Evolutionary conservation across 176 grass and related monocot genomes (phyloP).

Genomic region (Hordeum marinum): DNA sequence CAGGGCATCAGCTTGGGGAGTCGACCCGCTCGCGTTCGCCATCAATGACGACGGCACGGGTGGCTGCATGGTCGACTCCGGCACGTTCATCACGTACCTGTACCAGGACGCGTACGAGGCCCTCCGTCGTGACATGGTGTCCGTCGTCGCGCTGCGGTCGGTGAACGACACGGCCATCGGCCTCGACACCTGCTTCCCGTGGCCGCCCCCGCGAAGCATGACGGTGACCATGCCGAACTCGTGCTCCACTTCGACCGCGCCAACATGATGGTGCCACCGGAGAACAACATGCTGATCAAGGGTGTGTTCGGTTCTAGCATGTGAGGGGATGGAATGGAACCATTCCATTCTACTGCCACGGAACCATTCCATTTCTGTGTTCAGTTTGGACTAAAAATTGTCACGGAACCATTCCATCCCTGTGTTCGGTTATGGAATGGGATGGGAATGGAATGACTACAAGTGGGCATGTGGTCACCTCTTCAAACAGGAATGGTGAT

Average conservation of each 20-base stretch:
- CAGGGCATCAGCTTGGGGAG: constrained; percentile 41
- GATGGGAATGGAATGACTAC: no score
- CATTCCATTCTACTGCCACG: no score
- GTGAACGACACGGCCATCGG: constrained; percentile 2
- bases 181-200: constrained; percentile 51
- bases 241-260: constrained; percentile 47
- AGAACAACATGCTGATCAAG: constrained; percentile 35
- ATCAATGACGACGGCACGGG: constrained; percentile 48
- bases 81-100: constrained; percentile 38
- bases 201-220: constrained; percentile 27
- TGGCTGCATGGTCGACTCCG: constrained; percentile 37
- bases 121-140: no score
- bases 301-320: no score
- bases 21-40: constrained; percentile 31
- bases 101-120: constrained; percentile 21
- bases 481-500: no score
- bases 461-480: no score
- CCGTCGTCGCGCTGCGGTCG: neutral
- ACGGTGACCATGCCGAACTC: constrained; percentile 26
- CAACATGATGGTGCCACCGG: constrained; percentile 30
- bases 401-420: no score
- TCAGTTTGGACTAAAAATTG: no score
- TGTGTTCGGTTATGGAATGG: no score
- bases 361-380: no score
- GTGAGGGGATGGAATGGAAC: no score